phyloP scores from a whole-genome alignment of 148 eudicot genomes.

The Diospyros lotus region DNA sequence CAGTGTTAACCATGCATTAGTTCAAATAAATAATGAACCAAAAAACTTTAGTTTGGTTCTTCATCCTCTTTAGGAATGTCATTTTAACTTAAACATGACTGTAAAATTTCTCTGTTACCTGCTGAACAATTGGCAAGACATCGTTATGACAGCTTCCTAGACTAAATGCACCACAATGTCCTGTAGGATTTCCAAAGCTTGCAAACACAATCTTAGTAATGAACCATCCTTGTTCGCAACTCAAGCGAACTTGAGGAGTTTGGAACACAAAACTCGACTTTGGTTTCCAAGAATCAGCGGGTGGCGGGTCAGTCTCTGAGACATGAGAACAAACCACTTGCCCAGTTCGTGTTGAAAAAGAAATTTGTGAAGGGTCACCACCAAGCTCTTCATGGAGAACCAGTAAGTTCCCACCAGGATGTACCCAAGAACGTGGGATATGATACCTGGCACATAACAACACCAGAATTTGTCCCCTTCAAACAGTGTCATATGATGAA shows the following conservation, averaged over 20 bases:
- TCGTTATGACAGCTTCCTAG: slow-evolving; percentile 36
- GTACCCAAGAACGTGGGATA: slow-evolving; percentile 50
- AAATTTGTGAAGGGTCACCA: slow-evolving; percentile 44
- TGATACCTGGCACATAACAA: slow-evolving; percentile 30
- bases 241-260: slow-evolving; percentile 30
- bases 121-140: slow-evolving; percentile 23
- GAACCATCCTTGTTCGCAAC: slow-evolving; percentile 36
- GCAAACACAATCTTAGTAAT: slow-evolving; percentile 37
- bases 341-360: slow-evolving; percentile 23
- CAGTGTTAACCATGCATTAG: slow-evolving; percentile 13
- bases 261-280: slow-evolving; percentile 14
- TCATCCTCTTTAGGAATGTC: neutral
- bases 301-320: slow-evolving; percentile 37
- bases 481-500: neutral
- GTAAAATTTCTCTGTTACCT: slow-evolving; percentile 20
- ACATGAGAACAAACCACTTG: slow-evolving; percentile 33
- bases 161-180: slow-evolving; percentile 34
- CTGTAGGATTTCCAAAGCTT: slow-evolving; percentile 43
- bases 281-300: slow-evolving; percentile 36
- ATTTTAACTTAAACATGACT: neutral
- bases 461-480: neutral
- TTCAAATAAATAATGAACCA: neutral
- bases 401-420: slow-evolving; percentile 38
- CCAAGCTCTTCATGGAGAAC: slow-evolving; percentile 53
- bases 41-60: too few species aligned